Evolutionary conservation across 2,329 filamentous ascomycete species (phyloP), one percentile per base, ranked within the genome.

Genomic region (Phaeosphaeria sp.): DNA sequence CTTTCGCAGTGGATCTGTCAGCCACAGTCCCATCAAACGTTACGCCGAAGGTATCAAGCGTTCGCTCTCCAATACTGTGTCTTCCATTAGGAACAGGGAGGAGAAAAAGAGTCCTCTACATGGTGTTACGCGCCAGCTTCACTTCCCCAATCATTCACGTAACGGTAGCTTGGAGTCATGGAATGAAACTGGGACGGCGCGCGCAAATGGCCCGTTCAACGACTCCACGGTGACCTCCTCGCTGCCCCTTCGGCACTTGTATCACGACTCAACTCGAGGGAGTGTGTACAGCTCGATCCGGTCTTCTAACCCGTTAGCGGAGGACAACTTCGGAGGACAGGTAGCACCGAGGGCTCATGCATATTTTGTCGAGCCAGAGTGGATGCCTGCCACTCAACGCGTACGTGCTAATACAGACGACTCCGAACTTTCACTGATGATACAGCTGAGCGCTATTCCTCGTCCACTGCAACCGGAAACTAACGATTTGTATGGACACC

Each of bases 61-160:
- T 15, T 68, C 68, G 0, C 39, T 71, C 2, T 65, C 68, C 21
- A 50, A 55, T 6, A 58, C 49, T 11, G 36, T 60, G 5, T 42
- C 56, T 15, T 58, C 54, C 13, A 58, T 50, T 23, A 27, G 47
- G 2, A 59, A 61, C 30, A 49, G 58, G 50, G 58, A 65, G 36
- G 61, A 61, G 2, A 71, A 67, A 54, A 71, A 67, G 55, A 69
- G 58, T 46, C 63, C 68, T 18, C 47, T 64, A 0, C 63, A 72
- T 25, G 66, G 68, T 41, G 60, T 69, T 1, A 71, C 67, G 6
- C 63, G 63, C 41, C 62, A 62, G 6, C 27, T 66, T 7, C 30
- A 61, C 5, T 47, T 67, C 23, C 52, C 57, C 27, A 59, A 60
- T n/a, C 47, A 18, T 20, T 21, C 42, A 22, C 42, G 18, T 17